Percentiles rank a stretch among this genome's conserved stretches.
Evolutionary conservation across 768 basidiomycete genomes (phyloP).

Genomic region (Tylopilus balloui): DNA sequence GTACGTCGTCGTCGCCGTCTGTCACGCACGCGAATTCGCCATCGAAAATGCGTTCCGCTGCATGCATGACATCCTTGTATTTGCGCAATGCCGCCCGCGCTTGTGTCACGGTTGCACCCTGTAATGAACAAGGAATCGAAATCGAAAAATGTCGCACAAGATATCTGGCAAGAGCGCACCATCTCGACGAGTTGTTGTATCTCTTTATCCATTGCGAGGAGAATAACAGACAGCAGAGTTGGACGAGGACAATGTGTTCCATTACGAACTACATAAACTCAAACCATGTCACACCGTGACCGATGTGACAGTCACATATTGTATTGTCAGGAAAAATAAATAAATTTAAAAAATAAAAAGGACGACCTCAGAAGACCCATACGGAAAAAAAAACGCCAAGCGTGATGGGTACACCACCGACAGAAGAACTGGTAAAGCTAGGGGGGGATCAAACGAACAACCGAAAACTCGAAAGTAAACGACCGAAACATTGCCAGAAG

Average conservation of each 20-base stretch:
- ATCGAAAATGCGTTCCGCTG: slow-evolving; percentile 80
- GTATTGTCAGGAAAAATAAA: background rate
- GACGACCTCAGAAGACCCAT: slow-evolving; percentile 12
- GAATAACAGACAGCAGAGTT: slow-evolving; percentile 3
- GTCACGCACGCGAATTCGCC: slow-evolving; percentile 77
- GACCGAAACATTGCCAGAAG: slow-evolving; percentile 3
- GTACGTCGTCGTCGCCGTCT: slow-evolving; percentile 47
- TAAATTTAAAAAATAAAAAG: slow-evolving; percentile 11
- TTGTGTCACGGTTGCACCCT: slow-evolving; percentile 83
- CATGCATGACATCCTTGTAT: slow-evolving; percentile 88
- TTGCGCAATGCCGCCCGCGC: slow-evolving; percentile 78
- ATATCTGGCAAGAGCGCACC: slow-evolving; percentile 30
- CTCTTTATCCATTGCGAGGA: slow-evolving; percentile 44
- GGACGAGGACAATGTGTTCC: slow-evolving; percentile 11
- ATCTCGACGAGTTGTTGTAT: slow-evolving; percentile 62
- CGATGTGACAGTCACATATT: slow-evolving; percentile 10
- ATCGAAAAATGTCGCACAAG: background rate
- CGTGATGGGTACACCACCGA: background rate
- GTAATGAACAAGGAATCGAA: background rate
- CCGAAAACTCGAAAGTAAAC: slow-evolving; percentile 2
- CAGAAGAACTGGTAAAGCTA: slow-evolving; percentile 2
- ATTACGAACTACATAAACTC: slow-evolving; percentile 22
- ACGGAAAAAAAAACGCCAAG: slow-evolving; percentile 7
- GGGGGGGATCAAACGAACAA: slow-evolving; percentile 1
- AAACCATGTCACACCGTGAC: slow-evolving; percentile 24